These are phyloP conservation scores for Phalaenopsis hybrid DNA, from an alignment of 116 monocot genomes.

Conservation along the genomic window DNA sequence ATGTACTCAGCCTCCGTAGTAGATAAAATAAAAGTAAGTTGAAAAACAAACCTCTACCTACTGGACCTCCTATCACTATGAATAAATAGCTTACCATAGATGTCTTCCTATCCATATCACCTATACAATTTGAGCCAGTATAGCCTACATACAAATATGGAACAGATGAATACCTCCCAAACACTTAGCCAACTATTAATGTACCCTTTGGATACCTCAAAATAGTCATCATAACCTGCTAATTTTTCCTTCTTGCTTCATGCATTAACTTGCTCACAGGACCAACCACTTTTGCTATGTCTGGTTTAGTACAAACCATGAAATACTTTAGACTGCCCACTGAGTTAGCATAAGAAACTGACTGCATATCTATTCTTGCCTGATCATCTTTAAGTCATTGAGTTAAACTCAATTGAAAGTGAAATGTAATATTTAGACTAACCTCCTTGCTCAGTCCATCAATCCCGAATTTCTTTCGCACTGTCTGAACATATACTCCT, in stretches of 20 bases:
- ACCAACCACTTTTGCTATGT: not conserved
- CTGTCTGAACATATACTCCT: no score
- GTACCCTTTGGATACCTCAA: not conserved
- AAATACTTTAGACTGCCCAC: not conserved
- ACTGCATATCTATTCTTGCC: not conserved
- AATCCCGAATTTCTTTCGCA: not conserved
- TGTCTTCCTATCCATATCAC: not conserved
- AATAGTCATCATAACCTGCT: not conserved
- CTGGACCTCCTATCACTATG: not conserved
- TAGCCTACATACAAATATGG: not conserved
- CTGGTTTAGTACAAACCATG: not conserved
- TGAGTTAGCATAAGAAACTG: not conserved
- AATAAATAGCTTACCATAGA: not conserved
- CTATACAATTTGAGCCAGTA: not conserved
- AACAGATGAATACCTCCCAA: not conserved
- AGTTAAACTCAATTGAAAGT: not conserved
- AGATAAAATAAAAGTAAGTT: not conserved
- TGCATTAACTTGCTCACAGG: not conserved
- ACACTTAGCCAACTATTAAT: not conserved
- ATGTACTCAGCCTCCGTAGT: no score
- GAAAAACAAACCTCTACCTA: not conserved
- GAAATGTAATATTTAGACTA: not conserved
- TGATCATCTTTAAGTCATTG: not conserved
- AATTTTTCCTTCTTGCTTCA: not conserved
- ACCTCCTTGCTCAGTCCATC: not conserved